phyloP scores from a whole-genome alignment of 2,329 filamentous ascomycete genomes.

The Penicillium crustosum region DNA sequence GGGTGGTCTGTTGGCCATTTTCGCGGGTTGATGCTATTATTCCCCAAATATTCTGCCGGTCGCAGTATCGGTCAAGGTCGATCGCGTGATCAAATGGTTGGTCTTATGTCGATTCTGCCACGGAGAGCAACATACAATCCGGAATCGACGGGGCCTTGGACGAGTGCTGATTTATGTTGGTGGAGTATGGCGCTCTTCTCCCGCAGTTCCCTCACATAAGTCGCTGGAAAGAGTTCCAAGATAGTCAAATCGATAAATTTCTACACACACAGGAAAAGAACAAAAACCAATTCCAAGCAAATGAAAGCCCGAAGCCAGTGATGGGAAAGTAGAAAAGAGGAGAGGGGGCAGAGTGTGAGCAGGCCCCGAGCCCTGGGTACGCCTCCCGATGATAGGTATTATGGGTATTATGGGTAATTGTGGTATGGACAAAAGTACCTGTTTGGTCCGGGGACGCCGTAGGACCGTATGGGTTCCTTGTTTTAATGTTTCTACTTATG shows the following conservation, averaged over 20 bases:
- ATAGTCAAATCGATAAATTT: background rate
- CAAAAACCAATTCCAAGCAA: no score
- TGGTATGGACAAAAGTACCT: conserved; percentile 8
- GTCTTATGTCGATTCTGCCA: background rate
- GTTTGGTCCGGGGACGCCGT: background rate
- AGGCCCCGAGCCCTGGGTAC: conserved; percentile 15
- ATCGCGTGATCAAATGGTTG: background rate
- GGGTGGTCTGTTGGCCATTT: conserved; percentile 45
- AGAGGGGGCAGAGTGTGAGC: conserved; percentile 13
- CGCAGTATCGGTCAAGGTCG: conserved; percentile 13
- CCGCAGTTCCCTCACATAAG: background rate
- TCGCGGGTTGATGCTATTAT: conserved; percentile 9
- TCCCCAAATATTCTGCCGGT: conserved; percentile 7
- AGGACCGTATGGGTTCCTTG: background rate
- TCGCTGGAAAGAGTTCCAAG: background rate
- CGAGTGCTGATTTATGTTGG: background rate
- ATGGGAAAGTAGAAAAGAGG: background rate
- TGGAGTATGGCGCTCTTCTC: background rate
- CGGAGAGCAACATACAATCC: background rate
- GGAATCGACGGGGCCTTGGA: background rate
- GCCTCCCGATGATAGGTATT: conserved; percentile 4
- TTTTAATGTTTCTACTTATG: background rate
- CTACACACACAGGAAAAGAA: background rate
- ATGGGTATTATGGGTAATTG: background rate
- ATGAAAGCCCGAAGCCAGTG: no score